Base-by-base conservation (phyloP, 179 eudicot genomes). In the Beta corolliflora region DNA sequence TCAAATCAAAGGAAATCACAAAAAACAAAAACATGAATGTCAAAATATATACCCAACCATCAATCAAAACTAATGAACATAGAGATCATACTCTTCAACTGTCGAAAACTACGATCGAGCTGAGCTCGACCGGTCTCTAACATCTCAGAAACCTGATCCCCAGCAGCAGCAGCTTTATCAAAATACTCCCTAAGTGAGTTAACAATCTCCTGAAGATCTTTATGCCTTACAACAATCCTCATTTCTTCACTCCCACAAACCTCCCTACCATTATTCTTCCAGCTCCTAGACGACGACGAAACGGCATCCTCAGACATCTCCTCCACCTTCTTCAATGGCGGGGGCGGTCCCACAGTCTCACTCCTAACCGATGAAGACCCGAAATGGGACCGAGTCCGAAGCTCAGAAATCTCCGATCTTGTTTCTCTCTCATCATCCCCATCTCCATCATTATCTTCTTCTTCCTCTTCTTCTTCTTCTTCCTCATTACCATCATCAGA, bases 141-240 rank as follows among this genome's bases (percentile, higher is more conserved):
- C 94, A 93, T 88, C 82, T 89, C 98, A 23, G 97, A 91, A n/a
- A 95, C 97, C 83, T 93, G 91, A 29, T 92, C 97, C 15, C 98
- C 98, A 21, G 97, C 88, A 15, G 88, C 31, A 2, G 97, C 97
- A 14, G 97, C 94, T 84, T 91, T 91, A 77, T 95, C 98, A 74
- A 95, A 95, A 75, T 93, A 89, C 54, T 93, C 97, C 76, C 82
- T 89, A 50, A 95, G 83, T 14, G 93, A 87, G 3, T 79, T 88
- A 1, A 95, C 97, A 46, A 95, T 95, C 86, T 95, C 97, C 48
- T 82, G 87, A 71, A 95, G 87, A 88, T 95, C 97, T 71, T 87
- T 89, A 73, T 92, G 97, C 84, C 94, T 90, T 5, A 91, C 92
- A 68, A 89, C 92, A 44, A 91, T 85, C 81, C 87, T 89, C 88